These are phyloP conservation scores for Penicillium sp. DNA, from an alignment of 2,329 filamentous ascomycete species.

Conservation along the genomic window DNA sequence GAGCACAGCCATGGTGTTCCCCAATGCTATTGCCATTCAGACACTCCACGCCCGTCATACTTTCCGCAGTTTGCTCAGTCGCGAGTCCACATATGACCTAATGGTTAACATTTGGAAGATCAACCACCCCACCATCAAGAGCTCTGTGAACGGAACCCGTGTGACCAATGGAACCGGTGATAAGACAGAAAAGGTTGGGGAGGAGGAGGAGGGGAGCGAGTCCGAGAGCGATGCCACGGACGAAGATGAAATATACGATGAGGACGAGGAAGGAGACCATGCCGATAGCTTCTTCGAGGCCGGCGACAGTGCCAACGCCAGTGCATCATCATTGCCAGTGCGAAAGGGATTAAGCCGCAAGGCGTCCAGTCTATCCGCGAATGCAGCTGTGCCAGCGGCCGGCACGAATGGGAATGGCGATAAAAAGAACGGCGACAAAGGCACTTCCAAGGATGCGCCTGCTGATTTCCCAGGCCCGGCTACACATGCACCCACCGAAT, in stretches of 20 bases:
- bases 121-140: conserved; percentile 86
- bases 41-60: conserved; percentile 93
- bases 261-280: conserved; percentile 54
- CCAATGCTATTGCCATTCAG: conserved; percentile 95
- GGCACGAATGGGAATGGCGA: conserved; percentile 37
- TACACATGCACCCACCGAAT: conserved; percentile 80
- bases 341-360: conserved; percentile 66
- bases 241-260: conserved; percentile 61
- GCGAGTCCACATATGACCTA: conserved; percentile 94
- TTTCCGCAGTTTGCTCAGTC: conserved; percentile 90
- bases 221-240: conserved; percentile 75
- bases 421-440: conserved; percentile 52
- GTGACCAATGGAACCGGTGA: conserved; percentile 80
- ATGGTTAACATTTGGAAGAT: conserved; percentile 99
- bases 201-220: conserved; percentile 64
- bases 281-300: conserved; percentile 62
- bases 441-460: conserved; percentile 34
- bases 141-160: conserved; percentile 83
- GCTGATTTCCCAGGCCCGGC: conserved; percentile 80
- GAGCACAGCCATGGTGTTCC: conserved; percentile 91
- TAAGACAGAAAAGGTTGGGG: conserved; percentile 77
- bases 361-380: conserved; percentile 56
- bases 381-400: conserved; percentile 38
- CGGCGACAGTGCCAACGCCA: conserved; percentile 55
- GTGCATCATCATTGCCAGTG: conserved; percentile 47